These are phyloP conservation scores for Exophiala spinifera DNA, from an alignment of 2,329 filamentous ascomycete species.

Conservation along the genomic window DNA sequence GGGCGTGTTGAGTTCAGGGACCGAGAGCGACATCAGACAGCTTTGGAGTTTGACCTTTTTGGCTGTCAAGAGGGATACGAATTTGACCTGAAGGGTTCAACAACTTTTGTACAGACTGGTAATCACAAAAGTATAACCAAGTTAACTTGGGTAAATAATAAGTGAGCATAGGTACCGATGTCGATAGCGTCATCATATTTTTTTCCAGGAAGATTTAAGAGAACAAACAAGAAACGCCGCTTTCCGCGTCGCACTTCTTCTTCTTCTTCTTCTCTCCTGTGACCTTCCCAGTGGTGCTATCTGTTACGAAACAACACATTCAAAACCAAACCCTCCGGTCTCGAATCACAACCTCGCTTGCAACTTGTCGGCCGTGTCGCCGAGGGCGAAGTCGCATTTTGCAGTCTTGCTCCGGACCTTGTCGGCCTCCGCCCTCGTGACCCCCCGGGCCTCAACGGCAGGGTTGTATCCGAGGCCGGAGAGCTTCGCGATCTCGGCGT, in stretches of 20 bases:
- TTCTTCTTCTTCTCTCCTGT: not conserved
- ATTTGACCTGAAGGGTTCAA: not conserved
- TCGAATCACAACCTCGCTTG: constrained; percentile 57
- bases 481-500: constrained; percentile 60
- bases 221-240: too few relatives aligned
- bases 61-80: constrained; percentile 47
- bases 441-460: constrained; percentile 80
- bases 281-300: too few relatives aligned
- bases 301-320: too few relatives aligned
- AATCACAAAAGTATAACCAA: too few relatives aligned
- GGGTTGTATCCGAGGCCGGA: constrained; percentile 86
- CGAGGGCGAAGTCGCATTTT: constrained; percentile 70
- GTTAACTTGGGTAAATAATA: too few relatives aligned
- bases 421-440: constrained; percentile 72
- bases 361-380: constrained; percentile 70
- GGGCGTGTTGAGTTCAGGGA: constrained; percentile 46
- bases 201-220: too few relatives aligned
- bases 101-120: too few relatives aligned
- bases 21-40: constrained; percentile 54
- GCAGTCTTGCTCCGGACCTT: constrained; percentile 67
- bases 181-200: too few relatives aligned
- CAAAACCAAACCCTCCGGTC: too few relatives aligned
- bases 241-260: too few relatives aligned
- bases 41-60: constrained; percentile 60
- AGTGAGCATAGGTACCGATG: too few relatives aligned